Evolutionary conservation across 208 protist species (phyloP).

Genomic region (Naegleria lovaniensis): DNA sequence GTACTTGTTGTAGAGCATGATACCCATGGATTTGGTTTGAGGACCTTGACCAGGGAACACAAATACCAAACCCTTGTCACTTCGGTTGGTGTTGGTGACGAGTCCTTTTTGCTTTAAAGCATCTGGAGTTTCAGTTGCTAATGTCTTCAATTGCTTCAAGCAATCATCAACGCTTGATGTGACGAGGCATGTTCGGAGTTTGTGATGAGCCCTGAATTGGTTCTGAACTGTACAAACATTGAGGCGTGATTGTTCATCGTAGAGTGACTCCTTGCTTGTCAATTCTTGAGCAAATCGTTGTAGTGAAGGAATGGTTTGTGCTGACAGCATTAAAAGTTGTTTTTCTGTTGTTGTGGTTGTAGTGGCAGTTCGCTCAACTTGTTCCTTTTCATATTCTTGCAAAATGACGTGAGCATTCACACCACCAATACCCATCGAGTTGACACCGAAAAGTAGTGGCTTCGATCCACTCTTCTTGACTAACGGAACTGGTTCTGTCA

Average conservation of each 20-base stretch:
- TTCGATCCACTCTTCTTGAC: not conserved
- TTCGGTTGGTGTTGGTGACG: not conserved
- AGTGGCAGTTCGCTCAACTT: not conserved
- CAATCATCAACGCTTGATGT: conserved; percentile 24
- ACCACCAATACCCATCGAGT: conserved; percentile 43
- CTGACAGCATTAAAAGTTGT: not conserved
- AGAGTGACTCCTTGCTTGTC: not conserved
- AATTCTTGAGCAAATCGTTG: conserved; percentile 11
- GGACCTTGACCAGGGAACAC: conserved; percentile 50
- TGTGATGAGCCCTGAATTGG: not conserved
- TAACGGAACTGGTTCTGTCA: not conserved
- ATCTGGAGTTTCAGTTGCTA: not conserved
- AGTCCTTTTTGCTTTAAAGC: not conserved
- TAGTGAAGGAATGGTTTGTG: conserved; percentile 19
- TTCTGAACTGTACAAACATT: not conserved
- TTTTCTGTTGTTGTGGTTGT: not conserved
- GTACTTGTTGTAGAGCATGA: conserved; percentile 38
- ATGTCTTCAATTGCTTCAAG: not conserved
- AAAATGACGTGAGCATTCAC: conserved; percentile 46
- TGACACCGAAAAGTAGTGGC: conserved; percentile 31
- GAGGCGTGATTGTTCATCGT: conserved; percentile 14
- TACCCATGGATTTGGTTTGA: conserved; percentile 47
- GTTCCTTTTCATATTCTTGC: not conserved
- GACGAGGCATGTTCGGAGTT: not conserved
- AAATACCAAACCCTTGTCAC: conserved; percentile 27